Evolutionary conservation across 306 rosid species (phyloP).

Genomic region (Cucurbita argyrosperma): DNA sequence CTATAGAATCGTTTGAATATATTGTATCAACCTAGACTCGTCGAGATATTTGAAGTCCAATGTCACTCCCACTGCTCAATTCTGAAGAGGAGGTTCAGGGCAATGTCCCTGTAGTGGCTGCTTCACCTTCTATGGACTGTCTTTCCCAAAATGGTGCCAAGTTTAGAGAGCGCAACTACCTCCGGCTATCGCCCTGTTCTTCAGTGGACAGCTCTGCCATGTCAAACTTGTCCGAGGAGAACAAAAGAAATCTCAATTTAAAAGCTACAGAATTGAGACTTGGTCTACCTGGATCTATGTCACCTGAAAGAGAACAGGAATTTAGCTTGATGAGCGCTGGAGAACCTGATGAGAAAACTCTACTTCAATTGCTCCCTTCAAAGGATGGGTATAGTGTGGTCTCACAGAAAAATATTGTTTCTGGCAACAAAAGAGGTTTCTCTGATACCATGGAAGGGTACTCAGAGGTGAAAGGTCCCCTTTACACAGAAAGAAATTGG

Average conservation of each 20-base stretch:
- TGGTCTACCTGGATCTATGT: slow-evolving; percentile 89
- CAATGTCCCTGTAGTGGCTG: slow-evolving; percentile 29
- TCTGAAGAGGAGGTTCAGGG: slow-evolving; percentile 57
- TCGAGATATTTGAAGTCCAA: slow-evolving; percentile 21
- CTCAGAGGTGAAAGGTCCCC: slow-evolving; percentile 35
- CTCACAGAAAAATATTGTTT: slow-evolving; percentile 44
- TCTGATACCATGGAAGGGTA: slow-evolving; percentile 69
- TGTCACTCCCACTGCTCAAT: slow-evolving; percentile 62
- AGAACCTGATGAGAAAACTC: slow-evolving; percentile 60
- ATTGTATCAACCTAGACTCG: slow-evolving; percentile 8
- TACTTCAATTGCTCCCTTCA: slow-evolving; percentile 75
- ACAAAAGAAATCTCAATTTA: slow-evolving; percentile 51
- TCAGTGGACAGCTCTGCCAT: slow-evolving; percentile 74
- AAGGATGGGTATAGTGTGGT: slow-evolving; percentile 50
- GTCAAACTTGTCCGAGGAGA: slow-evolving; percentile 47
- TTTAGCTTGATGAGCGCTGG: slow-evolving; percentile 25
- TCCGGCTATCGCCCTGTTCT: slow-evolving; percentile 82
- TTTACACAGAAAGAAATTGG: slow-evolving; percentile 22
- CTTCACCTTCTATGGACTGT: slow-evolving; percentile 41
- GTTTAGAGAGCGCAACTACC: slow-evolving; percentile 71
- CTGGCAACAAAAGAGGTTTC: slow-evolving; percentile 82
- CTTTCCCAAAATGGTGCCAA: slow-evolving; percentile 41
- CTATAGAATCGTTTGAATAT: not conserved
- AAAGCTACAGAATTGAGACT: slow-evolving; percentile 85
- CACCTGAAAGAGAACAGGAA: slow-evolving; percentile 53